phyloP scores from a whole-genome alignment of 1,284 basidiomycete species.

The Pterula multifida region DNA sequence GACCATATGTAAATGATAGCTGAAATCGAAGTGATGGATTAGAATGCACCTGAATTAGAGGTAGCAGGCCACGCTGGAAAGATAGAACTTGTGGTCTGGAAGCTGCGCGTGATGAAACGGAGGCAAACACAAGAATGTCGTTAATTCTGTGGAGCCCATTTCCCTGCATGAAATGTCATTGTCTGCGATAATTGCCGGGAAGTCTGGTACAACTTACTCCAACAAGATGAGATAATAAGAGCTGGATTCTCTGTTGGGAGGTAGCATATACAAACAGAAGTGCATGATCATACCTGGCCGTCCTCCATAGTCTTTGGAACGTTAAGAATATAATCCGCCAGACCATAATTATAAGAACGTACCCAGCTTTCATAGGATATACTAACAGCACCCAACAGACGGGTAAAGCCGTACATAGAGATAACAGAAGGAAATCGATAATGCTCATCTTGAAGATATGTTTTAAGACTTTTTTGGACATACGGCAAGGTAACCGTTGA shows the following conservation, averaged over 20 bases:
- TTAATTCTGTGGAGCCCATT: slow-evolving; percentile 39
- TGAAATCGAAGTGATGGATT: neutral
- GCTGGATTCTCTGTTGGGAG: too few species aligned
- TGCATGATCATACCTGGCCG: slow-evolving; percentile 36
- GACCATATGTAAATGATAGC: slow-evolving; percentile 1
- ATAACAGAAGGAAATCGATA: slow-evolving; percentile 24
- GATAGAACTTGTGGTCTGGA: slow-evolving; percentile 28
- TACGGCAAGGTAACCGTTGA: slow-evolving; percentile 29
- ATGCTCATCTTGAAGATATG: slow-evolving; percentile 32
- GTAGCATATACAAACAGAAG: too few species aligned
- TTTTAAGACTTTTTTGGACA: slow-evolving; percentile 36
- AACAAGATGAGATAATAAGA: neutral
- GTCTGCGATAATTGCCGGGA: slow-evolving; percentile 16
- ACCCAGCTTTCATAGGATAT: slow-evolving; percentile 41
- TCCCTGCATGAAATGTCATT: slow-evolving; percentile 21
- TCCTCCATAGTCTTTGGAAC: slow-evolving; percentile 39
- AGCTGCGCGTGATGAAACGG: slow-evolving; percentile 27
- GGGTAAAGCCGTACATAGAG: slow-evolving; percentile 36
- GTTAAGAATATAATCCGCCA: slow-evolving; percentile 2
- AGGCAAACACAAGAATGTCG: slow-evolving; percentile 37
- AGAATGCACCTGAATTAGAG: slow-evolving; percentile 38
- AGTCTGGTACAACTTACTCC: slow-evolving; percentile 15
- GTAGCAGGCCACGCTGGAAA: slow-evolving; percentile 49
- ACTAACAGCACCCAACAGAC: slow-evolving; percentile 34
- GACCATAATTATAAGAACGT: slow-evolving; percentile 9